Evolutionary conservation across 495 filamentous ascomycete genomes (phyloP), one percentile per base, ranked within the genome.

Genomic region (Penicillium tannophilum): DNA sequence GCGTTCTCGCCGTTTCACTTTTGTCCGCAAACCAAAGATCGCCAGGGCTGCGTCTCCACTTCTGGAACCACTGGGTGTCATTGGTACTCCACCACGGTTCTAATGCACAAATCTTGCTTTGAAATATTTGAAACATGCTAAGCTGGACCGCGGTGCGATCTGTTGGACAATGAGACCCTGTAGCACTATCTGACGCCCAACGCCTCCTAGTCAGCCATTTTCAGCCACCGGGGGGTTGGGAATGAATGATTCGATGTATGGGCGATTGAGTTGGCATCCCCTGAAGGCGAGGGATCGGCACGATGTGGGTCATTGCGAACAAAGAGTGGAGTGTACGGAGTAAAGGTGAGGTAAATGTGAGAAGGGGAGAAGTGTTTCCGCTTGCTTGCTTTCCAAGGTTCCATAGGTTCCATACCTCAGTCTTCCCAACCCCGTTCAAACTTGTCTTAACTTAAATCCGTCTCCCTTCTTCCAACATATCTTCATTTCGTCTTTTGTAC

Each of bases 81-180:
- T 31, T 49, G 26, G 46, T 47, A 16, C 26, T 17, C 46, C 39
- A 41, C 39, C 33, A 23, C n/a, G 17, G 19, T 20, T 46, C 10
- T 46, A 47, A 47, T 26, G 45, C 19, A 28, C 23, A 26, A 47
- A 47, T 36, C 45, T 16, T 47, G 45, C 45, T 24, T 36, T 47
- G 45, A 47, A 28, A 47, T 19, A 26, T 14, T 36, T 36, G 33
- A 36, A 36, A 36, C 33, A 36, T 36, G 10, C 10, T 26, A 26
- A 47, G 45, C 10, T 16, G 14, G 50, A 51, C 36, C 39, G 23
- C 24, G 42, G 42, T n/a, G 8, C 31, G 24, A 24, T 12, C 39
- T 36, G 50, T 51, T 45, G 33, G 35, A 54, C 20, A 62, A 35
- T 52, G 48, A 46, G 17, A 58, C 43, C 16, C 33, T 33, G 19